Evolutionary conservation across 1,284 basidiomycete genomes (phyloP).

Genomic region (Heterobasidion irregulare): DNA sequence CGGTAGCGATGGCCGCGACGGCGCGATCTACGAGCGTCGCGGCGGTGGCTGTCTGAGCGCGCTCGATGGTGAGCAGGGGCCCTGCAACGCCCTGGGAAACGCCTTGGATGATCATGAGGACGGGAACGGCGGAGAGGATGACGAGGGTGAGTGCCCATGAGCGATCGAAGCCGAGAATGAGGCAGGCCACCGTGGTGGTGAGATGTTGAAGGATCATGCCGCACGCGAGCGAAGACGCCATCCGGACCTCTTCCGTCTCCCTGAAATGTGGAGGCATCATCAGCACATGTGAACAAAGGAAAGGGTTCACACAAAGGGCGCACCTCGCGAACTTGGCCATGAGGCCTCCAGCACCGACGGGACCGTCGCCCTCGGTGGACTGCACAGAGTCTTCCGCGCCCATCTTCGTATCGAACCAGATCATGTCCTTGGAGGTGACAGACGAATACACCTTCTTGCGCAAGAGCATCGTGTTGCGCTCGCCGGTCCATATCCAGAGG

Average conservation of each 20-base stretch:
- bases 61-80: slow-evolving; percentile 65
- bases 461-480: slow-evolving; percentile 68
- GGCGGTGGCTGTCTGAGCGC: slow-evolving; percentile 58
- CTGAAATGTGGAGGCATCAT: slow-evolving; percentile 30
- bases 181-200: slow-evolving; percentile 72
- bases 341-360: slow-evolving; percentile 81
- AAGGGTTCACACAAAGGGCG: slow-evolving; percentile 17
- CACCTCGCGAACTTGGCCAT: slow-evolving; percentile 93
- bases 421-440: slow-evolving; percentile 68
- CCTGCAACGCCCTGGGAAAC: slow-evolving; percentile 64
- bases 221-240: slow-evolving; percentile 71
- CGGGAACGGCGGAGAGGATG: slow-evolving; percentile 85
- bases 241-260: slow-evolving; percentile 91
- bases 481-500: slow-evolving; percentile 86
- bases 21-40: slow-evolving; percentile 79
- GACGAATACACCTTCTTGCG: slow-evolving; percentile 64
- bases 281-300: not conserved
- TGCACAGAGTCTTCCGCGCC: slow-evolving; percentile 48
- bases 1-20: slow-evolving; percentile 76
- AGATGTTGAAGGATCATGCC: slow-evolving; percentile 78
- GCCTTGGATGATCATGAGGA: slow-evolving; percentile 69
- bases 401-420: slow-evolving; percentile 85
- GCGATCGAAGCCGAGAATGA: slow-evolving; percentile 75
- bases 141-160: slow-evolving; percentile 86
- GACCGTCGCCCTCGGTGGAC: slow-evolving; percentile 39